These are phyloP conservation scores for Tulasnella sp. DNA, from an alignment of 768 basidiomycete species.

Conservation along the genomic window DNA sequence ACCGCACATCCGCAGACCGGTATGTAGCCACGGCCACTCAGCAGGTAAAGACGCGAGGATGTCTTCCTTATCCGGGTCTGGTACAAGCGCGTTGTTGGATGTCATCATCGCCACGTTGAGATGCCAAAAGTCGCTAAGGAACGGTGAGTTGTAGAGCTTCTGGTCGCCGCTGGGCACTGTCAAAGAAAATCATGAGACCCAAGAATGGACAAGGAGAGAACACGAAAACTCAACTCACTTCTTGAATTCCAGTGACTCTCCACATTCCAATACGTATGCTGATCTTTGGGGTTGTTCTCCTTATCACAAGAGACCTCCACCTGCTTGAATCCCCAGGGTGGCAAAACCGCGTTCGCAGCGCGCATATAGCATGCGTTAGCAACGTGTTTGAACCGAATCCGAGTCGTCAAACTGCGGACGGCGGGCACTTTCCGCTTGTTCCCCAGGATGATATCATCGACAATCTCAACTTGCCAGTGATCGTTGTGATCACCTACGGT, in stretches of 20 bases:
- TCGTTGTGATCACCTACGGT: conserved; percentile 84
- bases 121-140: conserved; percentile 96
- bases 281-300: conserved; percentile 67
- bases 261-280: conserved; percentile 95
- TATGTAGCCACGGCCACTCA: conserved; percentile 87
- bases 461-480: conserved; percentile 86
- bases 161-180: conserved; percentile 73
- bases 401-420: conserved; percentile 86
- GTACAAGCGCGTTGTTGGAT: conserved; percentile 94
- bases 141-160: conserved; percentile 81
- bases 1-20: conserved; percentile 94
- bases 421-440: conserved; percentile 45
- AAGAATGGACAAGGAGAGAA: conserved; percentile 11
- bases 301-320: conserved; percentile 91
- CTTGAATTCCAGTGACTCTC: conserved; percentile 96
- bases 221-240: conserved; percentile 50
- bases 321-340: conserved; percentile 99
- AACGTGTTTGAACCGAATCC: conserved; percentile 72
- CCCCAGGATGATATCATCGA: conserved; percentile 68
- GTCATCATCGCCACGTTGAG: conserved; percentile 99
- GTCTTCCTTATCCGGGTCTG: conserved; percentile 97
- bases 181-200: background rate
- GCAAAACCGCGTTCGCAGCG: conserved; percentile 78
- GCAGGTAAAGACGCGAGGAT: conserved; percentile 85
- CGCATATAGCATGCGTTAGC: conserved; percentile 75